A percentile compares a stretch with the other conserved stretches of the same genome.
Conservation (phyloP, 2,329 filamentous ascomycete genomes). For the Trichophyton benhamiae region DNA sequence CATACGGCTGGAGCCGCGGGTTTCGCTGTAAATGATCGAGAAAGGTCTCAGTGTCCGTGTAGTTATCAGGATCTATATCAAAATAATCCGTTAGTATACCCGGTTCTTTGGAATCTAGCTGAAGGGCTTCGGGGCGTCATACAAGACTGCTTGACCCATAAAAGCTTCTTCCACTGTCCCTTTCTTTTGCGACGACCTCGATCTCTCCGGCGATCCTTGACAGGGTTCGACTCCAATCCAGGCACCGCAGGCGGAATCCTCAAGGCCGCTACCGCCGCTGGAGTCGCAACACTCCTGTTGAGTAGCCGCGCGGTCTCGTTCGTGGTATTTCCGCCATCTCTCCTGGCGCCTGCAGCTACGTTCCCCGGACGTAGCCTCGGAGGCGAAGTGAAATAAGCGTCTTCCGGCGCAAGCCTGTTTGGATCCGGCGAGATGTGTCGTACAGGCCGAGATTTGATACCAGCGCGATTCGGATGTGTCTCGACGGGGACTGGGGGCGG, state of each 20-base stretch:
- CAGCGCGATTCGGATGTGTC: slow-evolving; percentile 34
- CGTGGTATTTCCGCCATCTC: slow-evolving; percentile 22
- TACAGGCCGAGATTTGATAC: slow-evolving; percentile 22
- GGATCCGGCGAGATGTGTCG: slow-evolving; percentile 41
- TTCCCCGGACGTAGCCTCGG: slow-evolving; percentile 38
- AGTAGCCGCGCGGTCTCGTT: slow-evolving; percentile 23
- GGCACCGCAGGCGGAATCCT: slow-evolving; percentile 30
- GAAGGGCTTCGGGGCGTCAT: slow-evolving; percentile 24
- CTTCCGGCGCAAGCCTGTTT: slow-evolving; percentile 66
- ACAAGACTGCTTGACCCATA: slow-evolving; percentile 98
- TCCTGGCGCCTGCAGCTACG: slow-evolving; percentile 9
- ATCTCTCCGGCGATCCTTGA: slow-evolving; percentile 30
- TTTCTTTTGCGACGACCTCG: slow-evolving; percentile 51
- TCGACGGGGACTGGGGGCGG: slow-evolving; percentile 36
- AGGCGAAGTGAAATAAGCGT: slow-evolving; percentile 61
- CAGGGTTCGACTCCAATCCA: slow-evolving; percentile 21
- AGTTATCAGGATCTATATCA: slow-evolving; percentile 79
- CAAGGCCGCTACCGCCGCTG: slow-evolving; percentile 30
- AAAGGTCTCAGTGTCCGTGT: slow-evolving; percentile 93
- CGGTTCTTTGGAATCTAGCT: neutral
- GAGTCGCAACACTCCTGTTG: slow-evolving; percentile 32
- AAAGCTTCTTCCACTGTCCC: slow-evolving; percentile 80
- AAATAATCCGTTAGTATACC: neutral
- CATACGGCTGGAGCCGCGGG: slow-evolving; percentile 82
- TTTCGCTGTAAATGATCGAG: slow-evolving; percentile 92